Evolutionary conservation across 2,329 filamentous ascomycete genomes (phyloP), one percentile per base, ranked within the genome.

Genomic region (Fusarium falciforme): DNA sequence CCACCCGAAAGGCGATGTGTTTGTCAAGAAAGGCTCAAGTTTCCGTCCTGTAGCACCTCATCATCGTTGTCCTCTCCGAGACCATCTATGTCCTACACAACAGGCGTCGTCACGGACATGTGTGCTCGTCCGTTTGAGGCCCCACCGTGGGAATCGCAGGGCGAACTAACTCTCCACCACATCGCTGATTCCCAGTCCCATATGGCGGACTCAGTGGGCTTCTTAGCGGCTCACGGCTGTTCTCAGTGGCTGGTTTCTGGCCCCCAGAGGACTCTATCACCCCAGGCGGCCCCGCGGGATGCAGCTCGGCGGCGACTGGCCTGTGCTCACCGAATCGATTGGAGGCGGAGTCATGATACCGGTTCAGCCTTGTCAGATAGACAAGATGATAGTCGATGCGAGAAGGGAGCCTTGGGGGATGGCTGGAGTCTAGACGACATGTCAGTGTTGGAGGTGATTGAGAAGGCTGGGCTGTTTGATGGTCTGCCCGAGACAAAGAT

Each of bases 351-450:
- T 47, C 70, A 57, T 61, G 58, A 42, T 63, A 64, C 69, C 57
- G 16, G 61, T 70, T 77, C 76, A 78, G 76, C 76, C 76, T 78
- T 77, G 74, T 58, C 52, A 60, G 66, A 40, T 59, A 35, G 62
- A 74, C 70, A 70, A 66, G 44, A 58, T 40, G 61, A 66, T 64
- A 59, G 61, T 33, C 54, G 47, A 31, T 54, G 49, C 62, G 60
- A 38, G 44, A 36, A 54, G 68, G n/a, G 38, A 55, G 55, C 38
- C 49, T 71, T 44, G 33, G 54, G 20, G 44, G 38, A 44, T 73
- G 66, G 59, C 47, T 59, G 58, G 57, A 27, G 27, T 20, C 42
- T 54, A 2, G 36, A 49, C 42, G 47, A 7, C 33, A 61, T 36
- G 57, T 42, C 25, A 60, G 22, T 27, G 11, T 35, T n/a, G 40